Evolutionary conservation across 164 flowering plant species (phyloP).

Genomic region (Macadamia tetraphylla): DNA sequence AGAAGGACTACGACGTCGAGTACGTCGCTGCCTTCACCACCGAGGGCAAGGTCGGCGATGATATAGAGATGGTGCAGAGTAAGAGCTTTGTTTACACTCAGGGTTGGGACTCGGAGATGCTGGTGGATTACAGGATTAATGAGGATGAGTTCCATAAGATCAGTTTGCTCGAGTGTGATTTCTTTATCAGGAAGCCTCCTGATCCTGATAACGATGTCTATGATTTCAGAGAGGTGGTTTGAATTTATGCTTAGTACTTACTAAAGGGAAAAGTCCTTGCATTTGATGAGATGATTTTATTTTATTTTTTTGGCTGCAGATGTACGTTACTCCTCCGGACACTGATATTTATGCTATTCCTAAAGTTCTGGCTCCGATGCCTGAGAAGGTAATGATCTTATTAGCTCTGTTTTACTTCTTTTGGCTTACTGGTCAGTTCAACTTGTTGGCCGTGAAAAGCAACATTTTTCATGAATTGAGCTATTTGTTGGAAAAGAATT

Average conservation of each 20-base stretch:
- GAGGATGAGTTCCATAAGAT: slow-evolving; percentile 96
- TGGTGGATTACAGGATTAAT: slow-evolving; percentile 79
- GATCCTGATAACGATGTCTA: slow-evolving; percentile 90
- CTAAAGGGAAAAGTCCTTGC: neutral
- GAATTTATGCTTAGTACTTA: no score
- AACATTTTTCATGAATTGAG: neutral
- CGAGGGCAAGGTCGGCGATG: slow-evolving; percentile 26
- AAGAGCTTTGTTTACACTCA: slow-evolving; percentile 69
- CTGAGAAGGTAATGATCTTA: slow-evolving; percentile 54
- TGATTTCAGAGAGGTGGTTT: slow-evolving; percentile 52
- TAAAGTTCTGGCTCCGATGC: slow-evolving; percentile 89
- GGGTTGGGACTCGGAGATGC: slow-evolving; percentile 87
- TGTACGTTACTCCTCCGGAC: slow-evolving; percentile 98
- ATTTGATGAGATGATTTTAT: neutral
- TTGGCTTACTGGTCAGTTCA: neutral
- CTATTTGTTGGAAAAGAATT: neutral
- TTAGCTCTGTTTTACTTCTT: neutral
- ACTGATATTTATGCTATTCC: slow-evolving; percentile 92
- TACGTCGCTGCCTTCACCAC: slow-evolving; percentile 24
- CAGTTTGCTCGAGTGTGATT: slow-evolving; percentile 75
- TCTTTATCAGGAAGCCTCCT: slow-evolving; percentile 89
- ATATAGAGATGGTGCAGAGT: slow-evolving; percentile 58
- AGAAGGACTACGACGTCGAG: slow-evolving; percentile 80
- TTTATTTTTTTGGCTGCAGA: slow-evolving; percentile 35
- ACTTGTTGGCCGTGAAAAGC: neutral